These are phyloP conservation scores for Elsinoe ampelina DNA, from an alignment of 2,329 filamentous ascomycete genomes.

Conservation along the genomic window DNA sequence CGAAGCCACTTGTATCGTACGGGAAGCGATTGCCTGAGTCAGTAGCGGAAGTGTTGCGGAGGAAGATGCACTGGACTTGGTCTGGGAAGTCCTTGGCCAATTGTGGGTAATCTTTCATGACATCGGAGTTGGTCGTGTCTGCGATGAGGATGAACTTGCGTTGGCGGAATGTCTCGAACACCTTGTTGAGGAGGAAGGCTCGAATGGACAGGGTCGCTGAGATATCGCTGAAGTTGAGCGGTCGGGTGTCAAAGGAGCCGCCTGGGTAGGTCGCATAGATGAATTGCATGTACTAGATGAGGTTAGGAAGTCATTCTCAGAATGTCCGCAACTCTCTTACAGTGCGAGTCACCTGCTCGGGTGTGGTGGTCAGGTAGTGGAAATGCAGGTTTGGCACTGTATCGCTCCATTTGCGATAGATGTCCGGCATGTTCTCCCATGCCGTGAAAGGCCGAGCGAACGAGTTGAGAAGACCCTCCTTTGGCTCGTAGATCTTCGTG, in stretches of 20 bases:
- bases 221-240: slow-evolving; percentile 70
- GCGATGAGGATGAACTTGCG: slow-evolving; percentile 68
- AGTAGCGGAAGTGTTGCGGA: slow-evolving; percentile 64
- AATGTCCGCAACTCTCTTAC: not conserved
- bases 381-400: slow-evolving; percentile 62
- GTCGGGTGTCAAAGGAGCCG: slow-evolving; percentile 68
- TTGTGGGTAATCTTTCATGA: slow-evolving; percentile 53
- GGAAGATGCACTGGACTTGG: slow-evolving; percentile 67
- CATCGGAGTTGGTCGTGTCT: slow-evolving; percentile 67
- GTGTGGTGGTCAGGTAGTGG: slow-evolving; percentile 73
- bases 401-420: slow-evolving; percentile 67
- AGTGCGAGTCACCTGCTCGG: slow-evolving; percentile 62
- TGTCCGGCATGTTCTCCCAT: slow-evolving; percentile 72
- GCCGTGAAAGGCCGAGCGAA: slow-evolving; percentile 61
- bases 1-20: slow-evolving; percentile 64
- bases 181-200: slow-evolving; percentile 57
- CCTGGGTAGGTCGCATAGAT: slow-evolving; percentile 71
- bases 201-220: slow-evolving; percentile 63
- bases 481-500: slow-evolving; percentile 69
- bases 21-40: slow-evolving; percentile 60
- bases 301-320: not conserved
- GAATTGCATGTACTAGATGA: slow-evolving; percentile 59
- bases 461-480: slow-evolving; percentile 65
- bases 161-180: slow-evolving; percentile 65
- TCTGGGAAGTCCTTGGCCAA: slow-evolving; percentile 57